Conservation (phyloP, 345 rosid species). For the Bruguiera parviflora region DNA sequence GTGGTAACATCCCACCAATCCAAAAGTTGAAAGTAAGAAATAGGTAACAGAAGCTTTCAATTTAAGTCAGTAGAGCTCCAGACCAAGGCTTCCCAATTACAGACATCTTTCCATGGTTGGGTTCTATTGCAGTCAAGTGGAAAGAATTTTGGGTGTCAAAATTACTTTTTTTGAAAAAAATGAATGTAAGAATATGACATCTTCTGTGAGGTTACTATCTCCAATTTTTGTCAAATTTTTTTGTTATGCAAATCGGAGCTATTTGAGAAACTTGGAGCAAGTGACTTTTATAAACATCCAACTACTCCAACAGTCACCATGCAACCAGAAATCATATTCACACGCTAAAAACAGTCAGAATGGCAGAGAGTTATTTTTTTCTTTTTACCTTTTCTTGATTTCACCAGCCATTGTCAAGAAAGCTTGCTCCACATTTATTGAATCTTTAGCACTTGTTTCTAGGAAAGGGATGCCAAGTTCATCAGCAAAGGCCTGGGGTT, state of each 20-base stretch:
- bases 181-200: too few relatives aligned
- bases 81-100: too few relatives aligned
- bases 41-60: too few relatives aligned
- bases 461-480: conserved; percentile 79
- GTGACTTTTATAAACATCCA: background rate
- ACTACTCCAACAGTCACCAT: background rate
- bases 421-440: conserved; percentile 75
- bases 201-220: background rate
- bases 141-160: too few relatives aligned
- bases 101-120: too few relatives aligned
- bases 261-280: background rate
- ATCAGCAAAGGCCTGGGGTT: conserved; percentile 65
- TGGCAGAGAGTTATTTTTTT: background rate
- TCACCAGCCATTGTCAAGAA: conserved; percentile 81
- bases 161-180: too few relatives aligned
- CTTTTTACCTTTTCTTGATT: conserved; percentile 63
- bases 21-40: too few relatives aligned
- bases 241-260: background rate
- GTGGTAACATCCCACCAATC: too few relatives aligned
- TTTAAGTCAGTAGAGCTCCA: too few relatives aligned
- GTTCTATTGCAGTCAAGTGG: too few relatives aligned
- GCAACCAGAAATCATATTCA: background rate
- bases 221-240: background rate
- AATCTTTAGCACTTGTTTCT: conserved; percentile 85
- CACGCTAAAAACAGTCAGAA: background rate